Evolutionary conservation across 176 grass and related monocot genomes (phyloP), one percentile per base, ranked within the genome.

Genomic region (Poa pratensis): DNA sequence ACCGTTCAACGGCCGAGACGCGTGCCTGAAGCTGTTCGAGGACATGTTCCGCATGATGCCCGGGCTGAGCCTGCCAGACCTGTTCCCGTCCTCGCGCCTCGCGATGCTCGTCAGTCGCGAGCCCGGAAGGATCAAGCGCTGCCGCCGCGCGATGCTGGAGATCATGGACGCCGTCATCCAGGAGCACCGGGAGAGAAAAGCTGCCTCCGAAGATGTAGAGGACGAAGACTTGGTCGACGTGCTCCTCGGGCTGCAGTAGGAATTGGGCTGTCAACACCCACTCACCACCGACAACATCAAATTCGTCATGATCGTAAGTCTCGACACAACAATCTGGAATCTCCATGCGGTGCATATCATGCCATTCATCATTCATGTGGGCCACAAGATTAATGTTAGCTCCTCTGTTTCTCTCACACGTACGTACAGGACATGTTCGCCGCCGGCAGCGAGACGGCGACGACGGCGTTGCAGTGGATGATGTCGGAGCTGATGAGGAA

Each of bases 211-310:
- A 1, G 37, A 8, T 11, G n/a, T 0, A 6, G 83, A 80, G 1
- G 79, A 43, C 15, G 88, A 90, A 0, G 91, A 90, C 78, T 49
- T 94, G 43, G 48, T 94, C 3, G 83, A 88, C 35, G 83, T 91
- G 32, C 82, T 94, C 57, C 68, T 94, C 7, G 80, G 89, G 0
- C 74, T 94, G 0, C 89, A 91, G 27, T 58, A 84, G 24, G 92
- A 94, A 19, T 28, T 35, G 7, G 74, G 73, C n/a, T 40, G 28
- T 0, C 55, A 80, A 34, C 82, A 80, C 74, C 82, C 89, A 10
- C 86, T 94, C 9, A 90, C 89, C 26, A 91, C 89, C 2, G 89
- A 89, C 57, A 89, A 88, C 53, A 80, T 94, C 83, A 94, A 91
- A 34, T 69, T 71, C 18, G 79, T 91, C 23, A 86, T 94, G 40